Evolutionary conservation across 2,329 filamentous ascomycete species (phyloP).

Genomic region (Talaromyces pinophilus): DNA sequence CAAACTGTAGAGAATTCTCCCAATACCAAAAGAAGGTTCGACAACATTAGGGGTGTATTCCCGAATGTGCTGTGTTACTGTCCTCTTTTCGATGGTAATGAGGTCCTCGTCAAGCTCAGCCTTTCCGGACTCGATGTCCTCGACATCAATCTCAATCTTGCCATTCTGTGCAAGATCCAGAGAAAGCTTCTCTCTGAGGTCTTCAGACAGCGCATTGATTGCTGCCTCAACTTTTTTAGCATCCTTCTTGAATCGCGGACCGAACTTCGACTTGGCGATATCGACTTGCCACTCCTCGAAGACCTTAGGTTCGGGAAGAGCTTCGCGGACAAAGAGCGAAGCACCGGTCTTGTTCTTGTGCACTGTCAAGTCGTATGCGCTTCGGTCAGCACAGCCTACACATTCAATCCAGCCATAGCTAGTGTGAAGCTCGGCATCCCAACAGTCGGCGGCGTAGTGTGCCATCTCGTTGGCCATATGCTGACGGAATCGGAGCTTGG

Average conservation of each 20-base stretch:
- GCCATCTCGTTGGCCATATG: constrained; percentile 92
- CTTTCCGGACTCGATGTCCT: constrained; percentile 66
- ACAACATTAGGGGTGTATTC: constrained; percentile 96
- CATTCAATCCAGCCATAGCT: constrained; percentile 98
- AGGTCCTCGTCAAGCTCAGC: constrained; percentile 78
- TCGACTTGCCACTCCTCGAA: constrained; percentile 88
- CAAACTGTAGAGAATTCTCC: constrained; percentile 86
- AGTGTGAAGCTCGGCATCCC: constrained; percentile 91
- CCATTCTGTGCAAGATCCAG: constrained; percentile 71
- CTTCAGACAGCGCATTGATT: constrained; percentile 73
- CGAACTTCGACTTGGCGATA: constrained; percentile 93
- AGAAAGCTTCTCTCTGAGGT: constrained; percentile 76
- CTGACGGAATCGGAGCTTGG: constrained; percentile 92
- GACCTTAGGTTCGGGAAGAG: constrained; percentile 71
- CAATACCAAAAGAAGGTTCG: constrained; percentile 96
- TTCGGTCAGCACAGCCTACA: constrained; percentile 93
- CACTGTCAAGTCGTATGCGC: constrained; percentile 89
- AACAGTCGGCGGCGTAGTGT: constrained; percentile 95
- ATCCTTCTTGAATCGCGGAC: constrained; percentile 93
- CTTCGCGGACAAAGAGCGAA: constrained; percentile 80
- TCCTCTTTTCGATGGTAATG: constrained; percentile 80
- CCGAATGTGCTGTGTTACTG: constrained; percentile 76
- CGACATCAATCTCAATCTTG: constrained; percentile 75
- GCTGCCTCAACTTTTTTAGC: constrained; percentile 81
- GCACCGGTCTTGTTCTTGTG: constrained; percentile 91